Base-by-base conservation (phyloP, 805 yeast species). In the Priceomyces medius region DNA sequence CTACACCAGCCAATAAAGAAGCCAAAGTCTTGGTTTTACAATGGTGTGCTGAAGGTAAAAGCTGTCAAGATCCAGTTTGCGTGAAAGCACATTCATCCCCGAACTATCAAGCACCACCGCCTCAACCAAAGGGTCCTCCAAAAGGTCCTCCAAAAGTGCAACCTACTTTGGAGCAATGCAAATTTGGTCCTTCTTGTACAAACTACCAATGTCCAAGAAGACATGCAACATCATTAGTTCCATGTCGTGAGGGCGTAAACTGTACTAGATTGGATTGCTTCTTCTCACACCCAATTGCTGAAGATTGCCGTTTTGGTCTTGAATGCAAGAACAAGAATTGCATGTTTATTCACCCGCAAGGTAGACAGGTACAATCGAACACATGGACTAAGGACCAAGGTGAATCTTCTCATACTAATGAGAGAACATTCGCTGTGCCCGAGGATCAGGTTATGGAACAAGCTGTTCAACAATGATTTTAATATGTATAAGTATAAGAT, bases 1-100 rank as follows among this genome's bases (percentile, higher is more conserved):
- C 97, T 34, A 87, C 96, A 0, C 93, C 95, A 1, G 85, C 88
- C 13, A 87, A 85, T 64, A 78, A 74, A 47, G 80, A 76, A 46
- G 88, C 89, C 20, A 79, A 81, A 51, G 87, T 88, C 31, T 68
- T 77, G 12, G 74, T 76, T 13, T 65, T 77, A 36, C 83, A 80
- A 49, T 86, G 95, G 95, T 89, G 97, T 68, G 66, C 81, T 6
- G 79, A 71, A 27, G 86, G 86, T 49, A 74, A 83, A 50, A 61
- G 64, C 16, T 89, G 97, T 67, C 49, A 63, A 19, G 79, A 88
- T 56, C 60, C 73, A 0, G 50, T 55, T 12, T 89, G 97, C 65
- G 69, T 68, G 41, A 82, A 77, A 52, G 89, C 95, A 0, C 97
- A 89, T 63, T 87, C 96, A 2, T 87, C 96, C 2, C 84, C 90